Base-by-base conservation (phyloP, 2,329 filamentous ascomycete species). In the Teratosphaeria viscida region DNA sequence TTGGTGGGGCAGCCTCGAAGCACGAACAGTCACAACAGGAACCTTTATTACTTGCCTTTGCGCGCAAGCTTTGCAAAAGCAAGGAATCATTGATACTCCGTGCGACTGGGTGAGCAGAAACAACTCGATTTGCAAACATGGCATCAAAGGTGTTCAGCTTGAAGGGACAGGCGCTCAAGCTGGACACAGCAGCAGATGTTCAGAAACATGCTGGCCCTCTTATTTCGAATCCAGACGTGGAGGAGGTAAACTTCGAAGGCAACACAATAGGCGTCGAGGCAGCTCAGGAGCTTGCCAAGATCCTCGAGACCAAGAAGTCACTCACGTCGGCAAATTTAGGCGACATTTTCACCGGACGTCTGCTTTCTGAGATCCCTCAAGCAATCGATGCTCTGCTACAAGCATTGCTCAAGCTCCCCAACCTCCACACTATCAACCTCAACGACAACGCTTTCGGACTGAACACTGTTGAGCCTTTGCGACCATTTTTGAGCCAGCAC, bases 391-490 rank as follows among this genome's bases (percentile, higher is more conserved):
- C 84, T 60, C 85, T 99, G 55, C 85, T 99, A 58, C 91, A 86
- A 49, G 87, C 92, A 3, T 85, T 97, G 52, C 85, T 96, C 60
- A 88, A 91, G 70, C 87, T 95, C 58, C 87, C 89, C 1, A 86
- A 89, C 60, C 86, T 99, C 53, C 88, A 89, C 74, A 96, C 92
- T 34, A 83, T 99, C 76, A 95, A 97, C 76, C 83, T 99, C 49
- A 96, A 92, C 76, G 94, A 99, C 77, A 99, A 99, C 76, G 94
- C 94, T 54, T 99, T 99, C 70, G 94, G 94, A 59, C 85, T 96
- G 62, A 96, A 96, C 77, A 96, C 90, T 16, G 89, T 95, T 74
- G 91, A 90, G 39, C 94, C 92, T 10, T 84, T 99, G 55, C 89
- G 96, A 66, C 89, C 89, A 61, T 99, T 99, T 78, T 85, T 99